These are phyloP conservation scores for Colletotrichum shisoi DNA, from an alignment of 2,329 filamentous ascomycete species.

Conservation along the genomic window DNA sequence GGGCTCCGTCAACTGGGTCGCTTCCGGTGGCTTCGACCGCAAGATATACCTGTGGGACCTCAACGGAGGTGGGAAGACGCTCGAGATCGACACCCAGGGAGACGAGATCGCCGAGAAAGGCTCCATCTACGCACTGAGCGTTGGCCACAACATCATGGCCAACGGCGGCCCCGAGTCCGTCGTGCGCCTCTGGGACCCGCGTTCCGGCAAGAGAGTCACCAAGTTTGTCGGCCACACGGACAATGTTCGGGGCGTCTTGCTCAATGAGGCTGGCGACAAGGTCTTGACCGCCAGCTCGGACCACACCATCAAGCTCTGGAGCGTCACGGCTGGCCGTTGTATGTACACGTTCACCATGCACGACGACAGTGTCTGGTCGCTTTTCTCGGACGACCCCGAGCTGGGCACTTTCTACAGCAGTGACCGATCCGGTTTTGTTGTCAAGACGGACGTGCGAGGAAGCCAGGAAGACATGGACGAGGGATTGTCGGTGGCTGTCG, in stretches of 20 bases:
- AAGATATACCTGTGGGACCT: constrained; percentile 95
- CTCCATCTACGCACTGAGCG: constrained; percentile 89
- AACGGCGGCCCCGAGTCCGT: constrained; percentile 94
- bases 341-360: constrained; percentile 99
- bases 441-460: constrained; percentile 88
- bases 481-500: constrained; percentile 86
- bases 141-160: constrained; percentile 80
- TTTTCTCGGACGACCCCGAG: constrained; percentile 86
- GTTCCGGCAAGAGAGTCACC: constrained; percentile 86
- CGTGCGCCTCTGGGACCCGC: constrained; percentile 89
- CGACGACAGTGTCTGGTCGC: constrained; percentile 95
- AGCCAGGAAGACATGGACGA: constrained; percentile 76
- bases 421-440: constrained; percentile 90
- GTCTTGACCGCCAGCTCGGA: constrained; percentile 95
- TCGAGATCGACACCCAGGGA: constrained; percentile 85
- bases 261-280: constrained; percentile 87
- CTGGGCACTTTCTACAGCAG: constrained; percentile 93
- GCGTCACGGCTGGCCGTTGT: constrained; percentile 90
- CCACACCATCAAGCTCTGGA: constrained; percentile 98
- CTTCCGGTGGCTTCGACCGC: constrained; percentile 90
- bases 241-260: constrained; percentile 88
- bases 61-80: constrained; percentile 81
- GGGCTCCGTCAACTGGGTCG: constrained; percentile 80
- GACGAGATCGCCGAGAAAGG: constrained; percentile 89
- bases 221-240: constrained; percentile 97